Evolutionary conservation across 331 rosid genomes (phyloP).

Genomic region (Malus hybrid): DNA sequence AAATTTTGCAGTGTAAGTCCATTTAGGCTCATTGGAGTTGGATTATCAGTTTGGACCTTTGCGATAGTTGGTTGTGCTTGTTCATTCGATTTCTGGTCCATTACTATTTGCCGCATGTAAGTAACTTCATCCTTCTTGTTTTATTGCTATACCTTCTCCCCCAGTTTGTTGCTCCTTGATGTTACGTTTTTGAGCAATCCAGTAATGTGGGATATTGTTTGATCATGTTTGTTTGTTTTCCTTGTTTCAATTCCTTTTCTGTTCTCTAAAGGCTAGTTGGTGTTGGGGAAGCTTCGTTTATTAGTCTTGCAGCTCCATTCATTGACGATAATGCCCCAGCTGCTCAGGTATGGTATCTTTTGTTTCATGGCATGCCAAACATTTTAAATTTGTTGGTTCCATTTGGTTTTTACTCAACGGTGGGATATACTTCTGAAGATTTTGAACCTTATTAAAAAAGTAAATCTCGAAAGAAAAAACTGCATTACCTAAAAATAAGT

Average conservation of each 20-base stretch:
- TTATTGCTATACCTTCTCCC: background rate
- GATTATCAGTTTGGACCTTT: constrained; percentile 76
- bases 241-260: background rate
- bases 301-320: constrained; percentile 92
- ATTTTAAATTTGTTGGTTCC: constrained; percentile 2
- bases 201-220: background rate
- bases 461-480: background rate
- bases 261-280: constrained; percentile 62
- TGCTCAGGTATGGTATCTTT: constrained; percentile 48
- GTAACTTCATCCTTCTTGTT: constrained; percentile 14
- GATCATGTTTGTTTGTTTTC: background rate
- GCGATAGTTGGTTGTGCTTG: constrained; percentile 53
- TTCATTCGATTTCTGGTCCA: constrained; percentile 74
- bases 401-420: background rate
- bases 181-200: background rate
- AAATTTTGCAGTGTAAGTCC: constrained; percentile 68
- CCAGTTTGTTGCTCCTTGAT: background rate
- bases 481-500: background rate
- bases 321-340: constrained; percentile 86
- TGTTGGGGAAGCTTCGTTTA: constrained; percentile 89
- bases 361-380: background rate
- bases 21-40: constrained; percentile 85
- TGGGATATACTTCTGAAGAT: background rate
- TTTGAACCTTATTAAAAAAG: background rate
- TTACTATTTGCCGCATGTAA: constrained; percentile 71